Evolutionary conservation across 352 stramenopile species (phyloP).

Genomic region (Nothophytophthora sp.): DNA sequence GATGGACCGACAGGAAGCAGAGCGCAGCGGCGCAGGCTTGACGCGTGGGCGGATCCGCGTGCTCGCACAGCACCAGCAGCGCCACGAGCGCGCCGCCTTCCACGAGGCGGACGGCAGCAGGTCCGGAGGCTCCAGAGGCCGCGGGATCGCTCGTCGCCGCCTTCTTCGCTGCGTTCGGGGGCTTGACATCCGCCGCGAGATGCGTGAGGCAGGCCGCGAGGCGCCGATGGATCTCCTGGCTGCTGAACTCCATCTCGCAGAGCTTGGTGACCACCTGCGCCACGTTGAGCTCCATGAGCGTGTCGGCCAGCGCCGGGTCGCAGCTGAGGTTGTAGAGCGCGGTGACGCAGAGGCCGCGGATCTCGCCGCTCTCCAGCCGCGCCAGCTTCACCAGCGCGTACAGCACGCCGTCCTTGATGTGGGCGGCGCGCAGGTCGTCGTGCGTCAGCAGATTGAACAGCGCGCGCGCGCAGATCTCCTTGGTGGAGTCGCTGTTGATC

Average conservation of each 20-base stretch:
- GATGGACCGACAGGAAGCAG: constrained; percentile 67
- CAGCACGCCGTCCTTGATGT: constrained; percentile 87
- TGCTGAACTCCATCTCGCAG: constrained; percentile 85
- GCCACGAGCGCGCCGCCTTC: constrained; percentile 67
- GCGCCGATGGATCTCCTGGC: constrained; percentile 72
- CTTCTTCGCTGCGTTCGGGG: constrained; percentile 24
- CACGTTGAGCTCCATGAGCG: constrained; percentile 85
- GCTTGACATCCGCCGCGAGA: constrained; percentile 61
- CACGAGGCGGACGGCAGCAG: constrained; percentile 42
- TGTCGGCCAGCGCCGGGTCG: constrained; percentile 66
- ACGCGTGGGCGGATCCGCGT: constrained; percentile 71
- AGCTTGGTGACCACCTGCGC: constrained; percentile 85
- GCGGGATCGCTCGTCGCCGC: neutral
- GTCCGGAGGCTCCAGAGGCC: constrained; percentile 3
- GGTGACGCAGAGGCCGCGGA: constrained; percentile 75
- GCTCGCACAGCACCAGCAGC: constrained; percentile 68
- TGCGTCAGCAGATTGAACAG: constrained; percentile 89
- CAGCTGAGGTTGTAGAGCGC: constrained; percentile 87
- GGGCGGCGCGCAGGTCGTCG: constrained; percentile 71
- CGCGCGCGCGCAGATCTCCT: constrained; percentile 84
- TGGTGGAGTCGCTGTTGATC: constrained; percentile 89
- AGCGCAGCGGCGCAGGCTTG: constrained; percentile 72
- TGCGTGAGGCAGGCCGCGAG: constrained; percentile 80
- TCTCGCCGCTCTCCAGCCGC: constrained; percentile 80
- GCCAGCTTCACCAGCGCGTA: constrained; percentile 90